phyloP scores from a whole-genome alignment of 2,329 filamentous ascomycete genomes.

The Phaeophleospora eucalypticola region DNA sequence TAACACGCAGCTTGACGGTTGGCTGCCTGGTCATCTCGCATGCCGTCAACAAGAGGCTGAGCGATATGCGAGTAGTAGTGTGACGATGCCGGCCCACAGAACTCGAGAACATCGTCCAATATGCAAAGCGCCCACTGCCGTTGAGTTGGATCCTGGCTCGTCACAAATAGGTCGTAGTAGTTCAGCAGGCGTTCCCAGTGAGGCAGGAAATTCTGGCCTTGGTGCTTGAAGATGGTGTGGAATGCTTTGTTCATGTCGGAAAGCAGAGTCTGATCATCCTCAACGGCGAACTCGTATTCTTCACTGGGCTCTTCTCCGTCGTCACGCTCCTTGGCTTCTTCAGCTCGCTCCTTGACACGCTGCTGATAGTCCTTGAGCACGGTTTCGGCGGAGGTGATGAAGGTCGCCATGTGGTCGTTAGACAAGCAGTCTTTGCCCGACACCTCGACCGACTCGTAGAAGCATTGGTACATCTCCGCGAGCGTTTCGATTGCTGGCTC shows the following conservation, averaged over 20 bases:
- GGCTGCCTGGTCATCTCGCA: slow-evolving; percentile 78
- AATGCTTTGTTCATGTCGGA: slow-evolving; percentile 99
- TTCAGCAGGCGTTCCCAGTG: slow-evolving; percentile 81
- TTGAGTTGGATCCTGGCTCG: slow-evolving; percentile 78
- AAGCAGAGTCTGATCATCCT: slow-evolving; percentile 92
- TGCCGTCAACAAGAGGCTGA: slow-evolving; percentile 78
- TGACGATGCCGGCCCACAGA: slow-evolving; percentile 85
- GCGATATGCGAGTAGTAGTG: slow-evolving; percentile 83
- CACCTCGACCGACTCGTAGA: slow-evolving; percentile 96
- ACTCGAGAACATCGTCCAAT: slow-evolving; percentile 96
- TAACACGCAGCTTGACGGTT: slow-evolving; percentile 96
- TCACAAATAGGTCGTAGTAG: slow-evolving; percentile 82
- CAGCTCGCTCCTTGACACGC: slow-evolving; percentile 75
- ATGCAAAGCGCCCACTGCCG: slow-evolving; percentile 99
- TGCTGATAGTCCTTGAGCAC: slow-evolving; percentile 90
- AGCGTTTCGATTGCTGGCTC: slow-evolving; percentile 95
- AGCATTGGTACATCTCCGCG: slow-evolving; percentile 99
- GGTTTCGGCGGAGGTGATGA: slow-evolving; percentile 80
- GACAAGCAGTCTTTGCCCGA: slow-evolving; percentile 80
- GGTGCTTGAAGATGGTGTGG: slow-evolving; percentile 98
- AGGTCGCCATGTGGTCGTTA: slow-evolving; percentile 73
- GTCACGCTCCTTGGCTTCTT: slow-evolving; percentile 78
- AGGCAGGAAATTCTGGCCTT: slow-evolving; percentile 76
- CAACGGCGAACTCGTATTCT: slow-evolving; percentile 83
- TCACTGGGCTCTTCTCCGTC: slow-evolving; percentile 72